phyloP scores from a whole-genome alignment of 2,329 filamentous ascomycete genomes.

The Tolypocladium pustulatum region DNA sequence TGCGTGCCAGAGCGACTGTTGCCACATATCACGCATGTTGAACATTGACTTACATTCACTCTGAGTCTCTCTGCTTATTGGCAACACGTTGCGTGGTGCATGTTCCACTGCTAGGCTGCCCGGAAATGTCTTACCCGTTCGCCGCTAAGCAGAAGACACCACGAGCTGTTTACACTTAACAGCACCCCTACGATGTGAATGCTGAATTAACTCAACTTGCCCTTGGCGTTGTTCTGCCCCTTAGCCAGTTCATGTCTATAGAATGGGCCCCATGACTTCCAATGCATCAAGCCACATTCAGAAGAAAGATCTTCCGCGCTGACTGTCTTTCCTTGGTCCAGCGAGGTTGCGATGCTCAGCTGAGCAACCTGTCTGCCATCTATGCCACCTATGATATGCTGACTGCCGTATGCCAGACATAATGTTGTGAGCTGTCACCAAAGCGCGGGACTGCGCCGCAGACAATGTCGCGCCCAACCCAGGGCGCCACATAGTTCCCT shows the following conservation, averaged over 20 bases:
- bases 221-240: neutral
- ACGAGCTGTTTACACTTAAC: neutral
- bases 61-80: neutral
- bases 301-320: neutral
- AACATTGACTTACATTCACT: neutral
- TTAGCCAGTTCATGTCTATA: no score
- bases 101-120: neutral
- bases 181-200: neutral
- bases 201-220: no score
- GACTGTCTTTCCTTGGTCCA: neutral
- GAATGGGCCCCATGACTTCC: neutral
- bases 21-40: neutral
- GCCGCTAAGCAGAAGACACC: neutral
- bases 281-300: neutral
- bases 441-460: neutral
- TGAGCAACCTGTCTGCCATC: no score
- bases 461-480: neutral
- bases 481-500: neutral
- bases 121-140: neutral
- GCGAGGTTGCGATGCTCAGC: no score
- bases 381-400: neutral
- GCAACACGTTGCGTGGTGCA: neutral
- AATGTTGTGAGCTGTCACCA: neutral
- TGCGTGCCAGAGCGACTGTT: neutral
- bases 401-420: neutral